Evolutionary conservation across 2,329 filamentous ascomycete genomes (phyloP).

Genomic region (Fusarium falciforme): DNA sequence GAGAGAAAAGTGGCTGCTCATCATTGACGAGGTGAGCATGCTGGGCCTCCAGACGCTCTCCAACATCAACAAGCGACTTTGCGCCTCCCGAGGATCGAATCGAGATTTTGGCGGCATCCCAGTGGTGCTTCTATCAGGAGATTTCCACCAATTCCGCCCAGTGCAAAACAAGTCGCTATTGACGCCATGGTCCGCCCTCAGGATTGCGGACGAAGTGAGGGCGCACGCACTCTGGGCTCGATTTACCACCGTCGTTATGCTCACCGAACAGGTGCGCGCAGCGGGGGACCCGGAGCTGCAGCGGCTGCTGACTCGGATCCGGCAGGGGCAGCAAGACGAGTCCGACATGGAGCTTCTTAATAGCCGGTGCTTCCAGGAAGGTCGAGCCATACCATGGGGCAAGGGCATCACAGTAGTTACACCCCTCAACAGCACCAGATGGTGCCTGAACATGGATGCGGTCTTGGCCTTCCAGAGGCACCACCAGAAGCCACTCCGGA

Average conservation of each 20-base stretch:
- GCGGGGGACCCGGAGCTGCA: neutral
- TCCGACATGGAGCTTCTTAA: neutral
- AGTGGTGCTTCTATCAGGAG: neutral
- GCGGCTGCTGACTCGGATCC: neutral
- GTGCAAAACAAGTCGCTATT: neutral
- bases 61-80: neutral
- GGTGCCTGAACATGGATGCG: neutral
- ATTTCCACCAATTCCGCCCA: neutral
- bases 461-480: neutral
- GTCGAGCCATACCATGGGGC: neutral
- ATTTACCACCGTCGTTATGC: neutral
- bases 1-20: neutral
- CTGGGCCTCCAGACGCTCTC: neutral
- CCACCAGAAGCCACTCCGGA: neutral
- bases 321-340: neutral
- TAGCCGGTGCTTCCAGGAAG: neutral
- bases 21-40: neutral
- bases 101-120: neutral
- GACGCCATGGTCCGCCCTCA: neutral
- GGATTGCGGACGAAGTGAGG: neutral
- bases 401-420: neutral
- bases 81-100: neutral
- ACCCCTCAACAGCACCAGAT: neutral
- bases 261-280: constrained; percentile 1
- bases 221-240: neutral